Percentiles rank a stretch among this genome's conserved stretches.
These are phyloP conservation scores for Acacia pycnantha DNA, from an alignment of 331 rosid genomes.

Conservation along the genomic window DNA sequence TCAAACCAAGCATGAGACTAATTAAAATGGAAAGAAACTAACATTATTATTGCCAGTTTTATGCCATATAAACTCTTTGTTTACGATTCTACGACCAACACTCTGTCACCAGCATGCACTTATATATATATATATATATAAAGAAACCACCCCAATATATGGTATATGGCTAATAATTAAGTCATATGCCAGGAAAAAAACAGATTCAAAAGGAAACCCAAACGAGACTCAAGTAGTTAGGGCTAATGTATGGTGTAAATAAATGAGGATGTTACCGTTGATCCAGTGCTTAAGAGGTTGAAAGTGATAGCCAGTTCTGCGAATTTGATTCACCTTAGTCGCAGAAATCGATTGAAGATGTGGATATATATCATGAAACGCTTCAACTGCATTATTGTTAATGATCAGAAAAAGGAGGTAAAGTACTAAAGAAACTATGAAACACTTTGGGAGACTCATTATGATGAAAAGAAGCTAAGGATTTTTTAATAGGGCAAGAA, in stretches of 20 bases:
- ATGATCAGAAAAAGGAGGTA: conserved; percentile 21
- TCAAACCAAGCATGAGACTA: neutral
- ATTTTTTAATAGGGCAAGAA: neutral
- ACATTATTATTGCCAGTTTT: neutral
- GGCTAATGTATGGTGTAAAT: neutral
- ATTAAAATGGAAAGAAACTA: neutral
- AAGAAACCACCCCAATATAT: neutral
- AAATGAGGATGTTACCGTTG: conserved; percentile 42
- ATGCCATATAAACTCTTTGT: neutral
- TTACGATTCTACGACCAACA: neutral
- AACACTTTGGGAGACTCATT: conserved; percentile 26
- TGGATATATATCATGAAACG: conserved; percentile 47
- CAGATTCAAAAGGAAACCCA: neutral
- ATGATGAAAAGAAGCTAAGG: neutral
- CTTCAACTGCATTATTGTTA: conserved; percentile 52
- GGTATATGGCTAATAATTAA: neutral
- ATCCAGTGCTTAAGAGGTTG: conserved; percentile 73
- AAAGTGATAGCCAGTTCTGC: conserved; percentile 71
- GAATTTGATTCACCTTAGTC: conserved; percentile 15
- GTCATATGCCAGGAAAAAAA: neutral
- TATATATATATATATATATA: neutral
- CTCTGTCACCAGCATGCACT: neutral
- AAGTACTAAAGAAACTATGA: conserved; percentile 17
- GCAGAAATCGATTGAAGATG: conserved; percentile 50
- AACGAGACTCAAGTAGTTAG: neutral